A percentile compares a stretch with the other conserved stretches of the same genome.
Evolutionary conservation across 305 asterid genomes (phyloP).

Genomic region (Striga hermonthica): DNA sequence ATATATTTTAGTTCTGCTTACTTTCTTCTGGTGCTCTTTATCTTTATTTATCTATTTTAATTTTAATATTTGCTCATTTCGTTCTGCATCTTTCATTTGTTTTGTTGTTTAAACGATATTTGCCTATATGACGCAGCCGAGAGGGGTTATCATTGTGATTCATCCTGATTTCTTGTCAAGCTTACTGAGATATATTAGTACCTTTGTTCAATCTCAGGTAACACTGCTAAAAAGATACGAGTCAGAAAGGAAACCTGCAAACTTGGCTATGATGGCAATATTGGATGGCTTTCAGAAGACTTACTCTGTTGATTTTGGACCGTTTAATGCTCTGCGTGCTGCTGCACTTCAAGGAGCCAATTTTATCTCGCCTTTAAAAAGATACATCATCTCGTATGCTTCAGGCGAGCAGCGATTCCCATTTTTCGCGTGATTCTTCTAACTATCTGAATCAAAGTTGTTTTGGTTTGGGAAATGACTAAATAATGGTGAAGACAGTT

Average conservation of each 20-base stretch:
- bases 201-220: conserved; percentile 35
- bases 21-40: too few relatives aligned
- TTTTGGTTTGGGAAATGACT: conserved; percentile 21
- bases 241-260: conserved; percentile 82
- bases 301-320: conserved; percentile 78
- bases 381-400: conserved; percentile 71
- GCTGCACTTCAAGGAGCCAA: conserved; percentile 89
- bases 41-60: too few relatives aligned
- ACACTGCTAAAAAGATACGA: conserved; percentile 71
- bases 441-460: background rate
- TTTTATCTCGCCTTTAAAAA: conserved; percentile 68
- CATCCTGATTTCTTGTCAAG: background rate
- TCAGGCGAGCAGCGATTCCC: conserved; percentile 77
- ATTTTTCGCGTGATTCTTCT: conserved; percentile 49
- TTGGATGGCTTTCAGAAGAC: conserved; percentile 93
- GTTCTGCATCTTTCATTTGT: too few relatives aligned
- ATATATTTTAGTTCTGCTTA: too few relatives aligned
- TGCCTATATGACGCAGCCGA: too few relatives aligned
- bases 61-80: too few relatives aligned
- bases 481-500: background rate
- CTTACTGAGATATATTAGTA: background rate
- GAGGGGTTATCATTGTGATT: background rate
- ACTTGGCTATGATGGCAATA: conserved; percentile 75
- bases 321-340: conserved; percentile 70
- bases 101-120: too few relatives aligned